These are phyloP conservation scores for Vachellia collinsii DNA, from an alignment of 306 rosid species.

Conservation along the genomic window DNA sequence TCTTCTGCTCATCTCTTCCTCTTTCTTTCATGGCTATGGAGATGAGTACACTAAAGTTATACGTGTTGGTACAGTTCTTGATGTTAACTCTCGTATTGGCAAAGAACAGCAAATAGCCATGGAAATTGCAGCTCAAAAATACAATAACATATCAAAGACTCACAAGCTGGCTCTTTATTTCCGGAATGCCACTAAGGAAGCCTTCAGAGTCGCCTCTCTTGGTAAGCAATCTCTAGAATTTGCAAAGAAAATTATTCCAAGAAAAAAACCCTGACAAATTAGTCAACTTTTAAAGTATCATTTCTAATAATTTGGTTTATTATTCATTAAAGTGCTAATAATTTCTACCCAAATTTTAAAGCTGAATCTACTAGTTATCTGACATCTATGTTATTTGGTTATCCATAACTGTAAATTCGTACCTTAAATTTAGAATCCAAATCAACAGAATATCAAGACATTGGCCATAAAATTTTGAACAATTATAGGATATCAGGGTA, in stretches of 20 bases:
- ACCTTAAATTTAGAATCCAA: not conserved
- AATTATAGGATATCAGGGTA: not conserved
- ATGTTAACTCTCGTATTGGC: conserved; percentile 46
- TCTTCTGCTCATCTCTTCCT: conserved; percentile 30
- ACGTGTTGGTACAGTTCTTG: conserved; percentile 46
- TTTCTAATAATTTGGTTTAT: not conserved
- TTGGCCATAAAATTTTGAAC: not conserved
- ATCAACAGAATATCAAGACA: not conserved
- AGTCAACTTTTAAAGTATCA: not conserved
- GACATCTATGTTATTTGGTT: not conserved
- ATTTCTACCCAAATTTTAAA: not conserved
- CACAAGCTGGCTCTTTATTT: conserved; percentile 43
- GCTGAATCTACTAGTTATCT: not conserved
- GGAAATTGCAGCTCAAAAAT: conserved; percentile 50
- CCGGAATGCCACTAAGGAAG: conserved; percentile 27
- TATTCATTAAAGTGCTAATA: not conserved
- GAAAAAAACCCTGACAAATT: too few species aligned
- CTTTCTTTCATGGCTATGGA: conserved; percentile 23
- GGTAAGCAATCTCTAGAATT: conserved; percentile 40
- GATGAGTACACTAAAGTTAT: conserved; percentile 37
- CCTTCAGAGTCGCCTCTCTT: conserved; percentile 35
- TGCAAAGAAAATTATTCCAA: not conserved
- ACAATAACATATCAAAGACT: conserved; percentile 39
- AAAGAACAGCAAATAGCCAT: conserved; percentile 57
- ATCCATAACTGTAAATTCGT: not conserved